A percentile compares a stretch with the other conserved stretches of the same genome.
Evolutionary conservation across 228 moss, liverwort and hornwort genomes (phyloP).

Genomic region (Sphagnum magellanicum): DNA sequence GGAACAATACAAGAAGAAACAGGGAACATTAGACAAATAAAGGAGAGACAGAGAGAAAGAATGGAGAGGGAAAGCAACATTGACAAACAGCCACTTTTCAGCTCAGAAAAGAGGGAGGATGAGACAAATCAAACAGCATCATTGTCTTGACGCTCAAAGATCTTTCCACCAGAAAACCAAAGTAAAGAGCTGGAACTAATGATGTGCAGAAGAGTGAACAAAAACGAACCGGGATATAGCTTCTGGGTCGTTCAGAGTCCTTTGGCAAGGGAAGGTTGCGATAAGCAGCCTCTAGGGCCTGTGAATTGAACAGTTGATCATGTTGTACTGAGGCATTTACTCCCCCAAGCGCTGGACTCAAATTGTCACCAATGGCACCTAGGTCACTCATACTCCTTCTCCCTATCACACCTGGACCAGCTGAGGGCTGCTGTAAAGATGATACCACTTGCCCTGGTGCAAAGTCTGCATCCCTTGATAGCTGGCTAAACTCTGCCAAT

Average conservation of each 20-base stretch:
- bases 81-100: no score
- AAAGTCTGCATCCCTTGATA: conserved; percentile 90
- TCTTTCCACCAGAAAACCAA: no score
- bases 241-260: conserved; percentile 85
- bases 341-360: conserved; percentile 50
- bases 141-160: no score
- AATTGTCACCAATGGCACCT: conserved; percentile 82
- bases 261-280: conserved; percentile 62
- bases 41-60: no score
- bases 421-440: conserved; percentile 43
- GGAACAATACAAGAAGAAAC: no score
- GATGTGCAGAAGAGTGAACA: background rate
- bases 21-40: no score
- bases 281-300: conserved; percentile 74
- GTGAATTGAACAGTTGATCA: conserved; percentile 14
- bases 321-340: conserved; percentile 66
- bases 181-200: background rate
- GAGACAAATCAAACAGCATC: no score
- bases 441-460: conserved; percentile 60
- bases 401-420: conserved; percentile 77
- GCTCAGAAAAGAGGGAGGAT: no score
- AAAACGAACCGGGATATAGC: conserved; percentile 59
- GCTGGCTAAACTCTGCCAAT: conserved; percentile 85
- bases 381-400: conserved; percentile 64
- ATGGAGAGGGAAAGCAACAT: no score